Conservation (phyloP, 306 rosid genomes). For the Oxytropis ochrocephala region DNA sequence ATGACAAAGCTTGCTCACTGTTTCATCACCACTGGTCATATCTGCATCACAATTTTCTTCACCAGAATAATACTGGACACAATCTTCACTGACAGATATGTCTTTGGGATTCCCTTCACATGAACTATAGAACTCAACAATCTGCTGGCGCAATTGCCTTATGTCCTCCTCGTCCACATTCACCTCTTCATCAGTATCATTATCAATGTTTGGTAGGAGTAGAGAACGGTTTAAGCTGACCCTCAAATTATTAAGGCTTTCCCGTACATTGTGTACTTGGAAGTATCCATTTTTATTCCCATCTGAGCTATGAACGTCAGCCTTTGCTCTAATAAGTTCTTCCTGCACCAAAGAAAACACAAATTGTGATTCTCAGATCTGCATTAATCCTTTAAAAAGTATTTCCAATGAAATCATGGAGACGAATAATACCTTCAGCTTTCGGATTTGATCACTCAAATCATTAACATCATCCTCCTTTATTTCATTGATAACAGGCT, state of each 20-base stretch:
- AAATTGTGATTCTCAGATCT: not conserved
- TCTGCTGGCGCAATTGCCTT: constrained; percentile 57
- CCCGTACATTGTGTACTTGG: constrained; percentile 68
- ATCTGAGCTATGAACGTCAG: constrained; percentile 38
- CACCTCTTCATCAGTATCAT: constrained; percentile 57
- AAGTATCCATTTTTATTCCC: constrained; percentile 45
- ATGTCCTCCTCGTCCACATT: constrained; percentile 62
- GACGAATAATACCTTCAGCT: constrained; percentile 57
- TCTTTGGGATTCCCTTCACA: constrained; percentile 38
- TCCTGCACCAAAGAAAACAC: constrained; percentile 49
- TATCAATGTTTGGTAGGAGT: constrained; percentile 49
- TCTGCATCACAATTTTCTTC: constrained; percentile 49
- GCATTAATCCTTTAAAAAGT: not conserved
- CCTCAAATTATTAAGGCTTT: constrained; percentile 78
- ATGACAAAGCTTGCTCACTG: constrained; percentile 26
- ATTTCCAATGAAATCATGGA: constrained; percentile 1
- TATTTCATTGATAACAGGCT: constrained; percentile 80
- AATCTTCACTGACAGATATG: constrained; percentile 38
- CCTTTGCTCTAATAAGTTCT: constrained; percentile 78
- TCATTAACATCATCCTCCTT: constrained; percentile 81
- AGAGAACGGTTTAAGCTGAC: constrained; percentile 85
- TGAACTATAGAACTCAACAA: constrained; percentile 52
- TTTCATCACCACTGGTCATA: constrained; percentile 39
- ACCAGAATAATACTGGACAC: constrained; percentile 42
- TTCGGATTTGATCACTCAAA: constrained; percentile 89